Base-by-base conservation (phyloP, 805 yeast species). In the Cephaloascus fragrans region DNA sequence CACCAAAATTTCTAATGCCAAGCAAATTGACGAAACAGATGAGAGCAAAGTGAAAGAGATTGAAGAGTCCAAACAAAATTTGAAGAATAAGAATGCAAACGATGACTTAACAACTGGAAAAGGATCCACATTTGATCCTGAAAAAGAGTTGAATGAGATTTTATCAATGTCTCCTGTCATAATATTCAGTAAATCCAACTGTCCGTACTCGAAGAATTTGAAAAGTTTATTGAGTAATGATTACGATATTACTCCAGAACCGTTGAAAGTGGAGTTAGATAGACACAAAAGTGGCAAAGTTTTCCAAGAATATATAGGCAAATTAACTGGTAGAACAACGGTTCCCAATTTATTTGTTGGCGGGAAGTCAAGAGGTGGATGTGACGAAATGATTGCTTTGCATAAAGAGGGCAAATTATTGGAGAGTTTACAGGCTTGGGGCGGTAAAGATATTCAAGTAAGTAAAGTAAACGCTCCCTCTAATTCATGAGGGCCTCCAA, bases 321-420 rank as follows among this genome's bases (percentile, higher is more conserved):
- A 69, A 37, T 57, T 71, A 41, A 77, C 95, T 3, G 94, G 93
- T 4, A 77, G 96, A 48, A 62, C 62, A 20, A 90, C 97, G 0
- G 98, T 93, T 12, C 98, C 98, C 19, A 93, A 93, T 54, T 73
- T 93, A 17, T 67, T 86, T 39, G 73, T 90, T 39, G 82, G 79
- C 40, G 82, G 83, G 6, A 56, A 71, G 19, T 80, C 90, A 36
- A 71, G 83, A 47, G 98, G 98, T 32, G 98, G 98, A 3, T 76
- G 77, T 32, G 96, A 87, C 56, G 97, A 89, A 40, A 75, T 93
- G 56, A 65, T 58, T 19, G 67, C 62, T 26, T 61, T 86, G 41
- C 88, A 85, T 51, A 64, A 68, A 17, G 62, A 68, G 1, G 81
- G 79, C 23, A 61, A 59, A 37, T 67, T 90, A 41, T 63, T 73